Evolutionary conservation across 1,284 basidiomycete species (phyloP).

Genomic region (Boletellus deceptivus): DNA sequence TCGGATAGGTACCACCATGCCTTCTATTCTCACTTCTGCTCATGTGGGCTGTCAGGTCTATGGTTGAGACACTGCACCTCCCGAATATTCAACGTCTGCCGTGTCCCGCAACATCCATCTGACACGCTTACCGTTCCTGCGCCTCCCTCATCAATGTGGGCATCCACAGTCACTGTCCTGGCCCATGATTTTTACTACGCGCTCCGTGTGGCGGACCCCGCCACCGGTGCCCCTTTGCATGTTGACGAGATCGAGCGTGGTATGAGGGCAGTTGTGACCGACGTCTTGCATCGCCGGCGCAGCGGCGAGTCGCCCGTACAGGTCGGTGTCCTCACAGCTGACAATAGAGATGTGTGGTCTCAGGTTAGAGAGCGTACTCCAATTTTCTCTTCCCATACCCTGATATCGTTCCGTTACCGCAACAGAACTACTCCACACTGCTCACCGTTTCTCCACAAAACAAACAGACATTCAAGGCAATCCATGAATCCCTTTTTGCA

Average conservation of each 20-base stretch:
- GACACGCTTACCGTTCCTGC: slow-evolving; percentile 58
- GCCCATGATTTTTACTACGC: slow-evolving; percentile 83
- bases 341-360: slow-evolving; percentile 84
- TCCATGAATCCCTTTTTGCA: slow-evolving; percentile 46
- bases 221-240: slow-evolving; percentile 34
- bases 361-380: slow-evolving; percentile 45
- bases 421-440: slow-evolving; percentile 22
- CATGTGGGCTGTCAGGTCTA: slow-evolving; percentile 42
- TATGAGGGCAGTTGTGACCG: slow-evolving; percentile 65
- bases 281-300: slow-evolving; percentile 57
- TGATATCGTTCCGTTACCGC: not conserved
- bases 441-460: slow-evolving; percentile 20
- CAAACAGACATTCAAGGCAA: slow-evolving; percentile 11
- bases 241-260: slow-evolving; percentile 65
- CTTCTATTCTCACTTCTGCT: not conserved
- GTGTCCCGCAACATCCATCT: slow-evolving; percentile 65
- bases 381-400: not conserved
- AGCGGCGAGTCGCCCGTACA: slow-evolving; percentile 55
- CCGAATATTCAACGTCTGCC: slow-evolving; percentile 75
- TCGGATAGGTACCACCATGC: slow-evolving; percentile 43
- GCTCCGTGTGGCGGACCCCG: slow-evolving; percentile 52
- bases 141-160: slow-evolving; percentile 43
- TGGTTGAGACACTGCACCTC: slow-evolving; percentile 61
- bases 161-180: slow-evolving; percentile 63
- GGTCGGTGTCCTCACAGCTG: slow-evolving; percentile 77